Percentiles rank a stretch among this genome's conserved stretches.
phyloP scores from a whole-genome alignment of 371 early-diverging fungal genomes.

The Apophysomyces sp. region DNA sequence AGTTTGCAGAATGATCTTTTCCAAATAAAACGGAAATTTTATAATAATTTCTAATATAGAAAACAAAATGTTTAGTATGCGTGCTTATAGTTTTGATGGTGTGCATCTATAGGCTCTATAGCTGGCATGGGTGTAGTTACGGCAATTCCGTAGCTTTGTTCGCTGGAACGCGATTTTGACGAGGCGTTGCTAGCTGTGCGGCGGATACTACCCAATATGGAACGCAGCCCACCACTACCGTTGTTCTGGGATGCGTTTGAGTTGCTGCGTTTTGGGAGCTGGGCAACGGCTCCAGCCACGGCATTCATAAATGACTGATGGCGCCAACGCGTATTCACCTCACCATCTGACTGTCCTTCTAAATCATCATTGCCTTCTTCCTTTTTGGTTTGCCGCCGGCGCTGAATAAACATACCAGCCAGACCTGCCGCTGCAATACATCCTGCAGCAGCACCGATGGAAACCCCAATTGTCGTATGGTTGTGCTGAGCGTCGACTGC shows the following conservation, averaged over 20 bases:
- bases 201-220: slow-evolving; percentile 25
- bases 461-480: slow-evolving; percentile 32
- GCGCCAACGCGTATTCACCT: slow-evolving; percentile 35
- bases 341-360: slow-evolving; percentile 6
- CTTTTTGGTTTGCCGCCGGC: slow-evolving; percentile 18
- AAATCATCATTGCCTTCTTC: slow-evolving; percentile 21
- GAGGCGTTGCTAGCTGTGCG: slow-evolving; percentile 33
- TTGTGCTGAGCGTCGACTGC: slow-evolving; percentile 18
- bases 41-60: too few species aligned
- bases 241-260: slow-evolving; percentile 12
- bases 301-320: slow-evolving; percentile 39
- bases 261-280: slow-evolving; percentile 22
- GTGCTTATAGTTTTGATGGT: background rate
- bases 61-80: background rate
- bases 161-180: background rate
- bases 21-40: too few species aligned
- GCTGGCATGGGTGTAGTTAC: slow-evolving; percentile 7
- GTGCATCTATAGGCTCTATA: slow-evolving; percentile 1
- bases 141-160: slow-evolving; percentile 6
- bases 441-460: slow-evolving; percentile 33
- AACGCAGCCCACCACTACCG: slow-evolving; percentile 4
- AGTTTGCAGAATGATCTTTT: too few species aligned
- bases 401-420: slow-evolving; percentile 40
- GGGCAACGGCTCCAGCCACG: slow-evolving; percentile 39
- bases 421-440: slow-evolving; percentile 41